Conservation (phyloP, 805 yeast genomes). For the Yamadazyma paraphyllophila region DNA sequence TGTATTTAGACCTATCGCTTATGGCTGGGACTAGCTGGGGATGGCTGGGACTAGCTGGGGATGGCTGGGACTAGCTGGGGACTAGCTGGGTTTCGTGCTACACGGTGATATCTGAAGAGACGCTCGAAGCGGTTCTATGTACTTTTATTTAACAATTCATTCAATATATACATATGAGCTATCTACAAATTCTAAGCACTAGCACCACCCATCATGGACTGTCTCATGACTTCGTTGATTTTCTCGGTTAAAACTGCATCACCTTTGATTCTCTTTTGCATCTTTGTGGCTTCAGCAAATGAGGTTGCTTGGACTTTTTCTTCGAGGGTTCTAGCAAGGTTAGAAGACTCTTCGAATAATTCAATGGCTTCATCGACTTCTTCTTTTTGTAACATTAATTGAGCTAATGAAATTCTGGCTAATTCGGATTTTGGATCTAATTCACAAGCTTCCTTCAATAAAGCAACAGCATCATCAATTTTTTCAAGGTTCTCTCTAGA, state of each 20-base stretch:
- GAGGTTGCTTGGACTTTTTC: constrained; percentile 90
- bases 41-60: no score
- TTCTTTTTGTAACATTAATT: constrained; percentile 80
- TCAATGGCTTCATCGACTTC: constrained; percentile 76
- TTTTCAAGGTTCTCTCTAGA: constrained; percentile 52
- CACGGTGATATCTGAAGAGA: no score
- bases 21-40: no score
- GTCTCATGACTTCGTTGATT: constrained; percentile 57
- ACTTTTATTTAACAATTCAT: not conserved
- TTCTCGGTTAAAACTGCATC: constrained; percentile 65
- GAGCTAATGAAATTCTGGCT: constrained; percentile 89
- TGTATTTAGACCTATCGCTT: no score
- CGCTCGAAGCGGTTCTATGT: no score
- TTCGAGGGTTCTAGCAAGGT: constrained; percentile 75
- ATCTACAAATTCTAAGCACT: constrained; percentile 6
- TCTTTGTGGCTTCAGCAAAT: constrained; percentile 87
- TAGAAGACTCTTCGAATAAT: constrained; percentile 79
- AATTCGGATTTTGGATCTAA: constrained; percentile 87
- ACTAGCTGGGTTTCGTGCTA: no score
- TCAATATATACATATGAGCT: constrained; percentile 8
- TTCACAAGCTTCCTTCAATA: constrained; percentile 72
- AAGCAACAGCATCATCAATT: constrained; percentile 54
- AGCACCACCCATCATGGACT: constrained; percentile 13
- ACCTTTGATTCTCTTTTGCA: constrained; percentile 74
- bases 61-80: no score